Base-by-base conservation (phyloP, 805 yeast genomes). In the Candida insectorum region DNA sequence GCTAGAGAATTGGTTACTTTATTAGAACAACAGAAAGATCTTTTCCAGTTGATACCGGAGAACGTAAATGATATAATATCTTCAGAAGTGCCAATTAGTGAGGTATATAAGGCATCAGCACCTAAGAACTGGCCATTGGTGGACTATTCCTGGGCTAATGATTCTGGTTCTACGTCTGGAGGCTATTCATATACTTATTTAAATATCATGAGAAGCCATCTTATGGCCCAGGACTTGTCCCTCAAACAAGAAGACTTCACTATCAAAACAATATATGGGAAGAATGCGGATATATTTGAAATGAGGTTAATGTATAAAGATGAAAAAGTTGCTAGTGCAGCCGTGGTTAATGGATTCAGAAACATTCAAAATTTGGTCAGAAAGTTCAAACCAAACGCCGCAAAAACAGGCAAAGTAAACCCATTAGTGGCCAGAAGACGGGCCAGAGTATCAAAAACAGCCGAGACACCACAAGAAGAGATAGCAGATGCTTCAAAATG, bases 351-450 rank as follows among this genome's bases (percentile, higher is more conserved):
- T 54, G 98, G 98, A 15, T 93, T 93, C 59, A 73, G 91, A 42
- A 93, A 93, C 57, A 91, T 93, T 40, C 98, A 93, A 56, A 93
- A 93, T 54, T 61, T 93, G 51, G 96, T 91, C 7, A 69, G 98
- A 33, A 85, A 82, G 54, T 66, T 91, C 44, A 81, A 81, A 45
- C 71, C 72, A 2, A 34, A 32, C 11, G 31, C 33, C 5, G 19
- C 16, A 10, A 25, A 16, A 11, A 18, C 37, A 4, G 38, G 33
- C 5, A 54, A 54, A 41, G 46, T 49, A 5, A 62, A 54, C 39
- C 68, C 73, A 15, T 41, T 69, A 25, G 70, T 62, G 2, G 69
- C 72, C 5, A 51, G 76, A 28, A 56, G 78, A 31, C 52, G 70
- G 26, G 73, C 70, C 2, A 51, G 76, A 27, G 54, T 44, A 31